Evolutionary conservation across 169 alveolate species (phyloP), one percentile per base, ranked within the genome.

Genomic region (Plasmodium billcollinsi): DNA sequence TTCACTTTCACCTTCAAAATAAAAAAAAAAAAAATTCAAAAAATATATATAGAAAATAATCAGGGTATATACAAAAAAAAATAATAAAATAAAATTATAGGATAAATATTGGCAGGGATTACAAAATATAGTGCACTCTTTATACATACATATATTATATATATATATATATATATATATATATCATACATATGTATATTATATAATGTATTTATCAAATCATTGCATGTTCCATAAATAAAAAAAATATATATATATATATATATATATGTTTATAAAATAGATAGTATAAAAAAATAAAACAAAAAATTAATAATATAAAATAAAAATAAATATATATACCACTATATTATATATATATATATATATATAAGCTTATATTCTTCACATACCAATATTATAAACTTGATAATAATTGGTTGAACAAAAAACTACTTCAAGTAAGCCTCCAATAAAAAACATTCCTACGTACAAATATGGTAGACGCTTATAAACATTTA

Each of bases 401-500:
- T 80, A 80, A 50, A 80, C 70, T 80, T 80, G 90, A 20, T 80
- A 80, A 80, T 67, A 80, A 61, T 80, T 80, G 9, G 90, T 80
- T 62, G 90, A 80, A 39, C 90, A 80, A 71, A 80, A 80, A 80
- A 80, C 90, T 54, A 80, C 90, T 71, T 80, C 90, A 58, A 80
- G 76, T 15, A 80, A 73, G n/a, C 90, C 90, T 59, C 90, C 90
- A 61, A 80, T 80, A 65, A 80, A 80, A 56, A 80, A 80, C 90
- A 80, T 80, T 54, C 90, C 90, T 24, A 80, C 5, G 70, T 80
- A 80, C 58, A 80, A 62, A 61, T 80, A 80, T 69, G 90, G 90
- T n/a, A 80, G 73, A 50, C 90, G 90, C 74, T 69, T 80, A 20
- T 80, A 80, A 18, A 80, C 85, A 49, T 80, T 80, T 49, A 80